Conservation (phyloP, 345 rosid genomes). For the Eutrema yunnanense region DNA sequence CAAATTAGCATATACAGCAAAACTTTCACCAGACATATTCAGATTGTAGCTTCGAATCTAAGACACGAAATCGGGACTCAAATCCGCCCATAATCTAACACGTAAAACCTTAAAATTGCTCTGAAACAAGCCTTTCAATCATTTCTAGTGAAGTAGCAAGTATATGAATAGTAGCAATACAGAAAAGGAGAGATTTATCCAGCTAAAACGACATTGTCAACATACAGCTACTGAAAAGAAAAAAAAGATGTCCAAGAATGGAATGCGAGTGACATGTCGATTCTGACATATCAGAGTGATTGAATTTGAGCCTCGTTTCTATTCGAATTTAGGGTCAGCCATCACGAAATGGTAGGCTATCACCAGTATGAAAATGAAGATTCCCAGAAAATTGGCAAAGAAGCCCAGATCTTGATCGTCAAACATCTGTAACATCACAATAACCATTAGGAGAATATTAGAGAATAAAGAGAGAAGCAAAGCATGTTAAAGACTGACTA, state of each 20-base stretch:
- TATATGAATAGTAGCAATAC: background rate
- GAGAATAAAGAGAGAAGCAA: background rate
- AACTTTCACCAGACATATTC: background rate
- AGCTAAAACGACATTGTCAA: slow-evolving; percentile 4
- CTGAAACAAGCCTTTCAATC: background rate
- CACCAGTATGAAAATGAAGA: slow-evolving; percentile 65
- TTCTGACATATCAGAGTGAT: background rate
- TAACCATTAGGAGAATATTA: background rate
- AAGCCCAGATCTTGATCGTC: slow-evolving; percentile 72
- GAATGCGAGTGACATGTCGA: background rate
- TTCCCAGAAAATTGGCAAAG: slow-evolving; percentile 72
- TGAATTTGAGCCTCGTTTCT: slow-evolving; percentile 27
- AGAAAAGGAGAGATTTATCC: background rate
- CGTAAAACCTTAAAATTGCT: background rate
- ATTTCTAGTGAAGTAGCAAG: background rate
- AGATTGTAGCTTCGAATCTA: no score
- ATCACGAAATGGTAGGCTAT: slow-evolving; percentile 76
- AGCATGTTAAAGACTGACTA: background rate
- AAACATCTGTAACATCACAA: slow-evolving; percentile 54
- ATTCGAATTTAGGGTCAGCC: slow-evolving; percentile 79
- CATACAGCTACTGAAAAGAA: background rate
- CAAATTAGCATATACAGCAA: background rate
- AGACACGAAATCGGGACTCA: background rate
- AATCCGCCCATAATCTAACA: no score
- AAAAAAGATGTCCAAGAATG: background rate